These are phyloP conservation scores for Nicotiana paniculata DNA, from an alignment of 257 asterid genomes.

Conservation along the genomic window DNA sequence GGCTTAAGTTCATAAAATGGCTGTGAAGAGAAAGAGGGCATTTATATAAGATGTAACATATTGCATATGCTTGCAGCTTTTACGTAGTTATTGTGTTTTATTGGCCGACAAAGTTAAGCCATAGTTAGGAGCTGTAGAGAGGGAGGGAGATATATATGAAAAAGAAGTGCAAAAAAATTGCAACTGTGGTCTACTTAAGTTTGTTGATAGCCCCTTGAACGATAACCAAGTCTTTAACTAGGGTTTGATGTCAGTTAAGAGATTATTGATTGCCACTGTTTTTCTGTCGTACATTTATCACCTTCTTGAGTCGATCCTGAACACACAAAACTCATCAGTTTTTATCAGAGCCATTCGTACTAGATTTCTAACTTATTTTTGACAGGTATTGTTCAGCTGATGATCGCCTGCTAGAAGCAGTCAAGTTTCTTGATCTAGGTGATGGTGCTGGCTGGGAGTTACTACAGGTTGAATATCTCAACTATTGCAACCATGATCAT, in stretches of 20 bases:
- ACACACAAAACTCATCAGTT: neutral
- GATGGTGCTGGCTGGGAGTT: conserved; percentile 87
- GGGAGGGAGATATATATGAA: neutral
- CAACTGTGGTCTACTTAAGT: no score
- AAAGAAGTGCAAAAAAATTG: no score
- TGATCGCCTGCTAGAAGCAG: conserved; percentile 70
- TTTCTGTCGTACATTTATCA: neutral
- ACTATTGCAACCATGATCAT: neutral
- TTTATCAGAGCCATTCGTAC: neutral
- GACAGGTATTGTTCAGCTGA: conserved; percentile 78
- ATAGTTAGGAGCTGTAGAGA: neutral
- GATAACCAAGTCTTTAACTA: no score
- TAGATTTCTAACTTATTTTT: neutral
- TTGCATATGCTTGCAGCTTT: neutral
- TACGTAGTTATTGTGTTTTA: neutral
- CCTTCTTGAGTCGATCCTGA: neutral
- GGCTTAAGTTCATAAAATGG: neutral
- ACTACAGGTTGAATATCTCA: conserved; percentile 54
- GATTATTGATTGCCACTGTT: neutral
- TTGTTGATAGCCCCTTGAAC: no score
- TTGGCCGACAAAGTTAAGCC: neutral
- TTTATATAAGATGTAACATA: neutral
- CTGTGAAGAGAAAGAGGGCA: neutral
- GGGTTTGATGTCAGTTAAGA: neutral
- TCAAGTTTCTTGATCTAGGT: conserved; percentile 70